Conservation (phyloP, 257 asterid genomes). For the Rauvolfia tetraphylla region DNA sequence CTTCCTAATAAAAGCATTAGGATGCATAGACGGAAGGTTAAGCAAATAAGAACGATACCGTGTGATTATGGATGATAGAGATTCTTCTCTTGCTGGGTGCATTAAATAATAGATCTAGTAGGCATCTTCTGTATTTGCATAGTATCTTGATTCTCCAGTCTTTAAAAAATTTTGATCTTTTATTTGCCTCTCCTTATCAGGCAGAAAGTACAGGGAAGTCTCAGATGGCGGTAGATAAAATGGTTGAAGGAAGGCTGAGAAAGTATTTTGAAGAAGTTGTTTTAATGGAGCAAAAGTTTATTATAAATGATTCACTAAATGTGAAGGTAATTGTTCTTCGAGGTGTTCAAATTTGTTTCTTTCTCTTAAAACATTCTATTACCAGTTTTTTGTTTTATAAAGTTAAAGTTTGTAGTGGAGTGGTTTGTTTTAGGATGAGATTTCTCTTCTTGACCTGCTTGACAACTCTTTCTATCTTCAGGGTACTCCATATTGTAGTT, state of each 20-base stretch:
- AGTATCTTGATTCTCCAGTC: neutral
- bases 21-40: neutral
- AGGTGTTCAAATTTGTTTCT: constrained; percentile 2
- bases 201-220: constrained; percentile 91
- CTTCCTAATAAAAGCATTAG: neutral
- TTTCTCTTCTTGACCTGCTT: neutral
- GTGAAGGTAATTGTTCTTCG: constrained; percentile 14
- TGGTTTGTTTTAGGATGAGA: neutral
- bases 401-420: neutral
- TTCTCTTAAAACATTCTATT: neutral
- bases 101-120: neutral
- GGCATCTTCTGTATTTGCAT: neutral
- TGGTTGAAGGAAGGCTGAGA: constrained; percentile 91
- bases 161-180: neutral
- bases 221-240: constrained; percentile 80
- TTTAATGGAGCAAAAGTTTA: constrained; percentile 91
- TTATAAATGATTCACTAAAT: constrained; percentile 63
- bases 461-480: neutral
- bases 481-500: neutral
- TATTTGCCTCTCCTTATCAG: constrained; percentile 32
- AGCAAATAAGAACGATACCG: neutral
- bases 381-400: neutral
- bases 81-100: neutral
- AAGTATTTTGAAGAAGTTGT: constrained; percentile 95
- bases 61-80: neutral